Evolutionary conservation across 2,329 filamentous ascomycete species (phyloP).

Genomic region (Simplicillium sp.): DNA sequence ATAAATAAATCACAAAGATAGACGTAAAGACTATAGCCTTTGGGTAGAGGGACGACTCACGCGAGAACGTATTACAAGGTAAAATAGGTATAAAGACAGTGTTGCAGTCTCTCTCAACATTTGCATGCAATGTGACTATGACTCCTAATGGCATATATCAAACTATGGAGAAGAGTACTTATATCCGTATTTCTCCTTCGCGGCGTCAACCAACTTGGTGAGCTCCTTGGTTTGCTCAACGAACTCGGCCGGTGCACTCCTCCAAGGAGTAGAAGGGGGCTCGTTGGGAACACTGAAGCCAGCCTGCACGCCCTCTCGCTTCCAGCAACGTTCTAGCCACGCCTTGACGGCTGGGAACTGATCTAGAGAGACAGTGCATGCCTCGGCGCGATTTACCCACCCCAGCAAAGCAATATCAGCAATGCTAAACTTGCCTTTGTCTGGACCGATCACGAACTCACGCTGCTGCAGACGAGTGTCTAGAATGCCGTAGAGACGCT

Average conservation of each 20-base stretch:
- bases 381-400: slow-evolving; percentile 49
- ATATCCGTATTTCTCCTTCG: slow-evolving; percentile 37
- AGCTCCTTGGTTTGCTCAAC: slow-evolving; percentile 15
- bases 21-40: no score
- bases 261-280: slow-evolving; percentile 27
- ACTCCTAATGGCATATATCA: no score
- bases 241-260: slow-evolving; percentile 9
- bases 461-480: slow-evolving; percentile 50
- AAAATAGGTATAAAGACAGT: no score
- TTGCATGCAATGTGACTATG: no score
- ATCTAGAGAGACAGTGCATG: slow-evolving; percentile 26
- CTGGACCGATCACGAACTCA: slow-evolving; percentile 44
- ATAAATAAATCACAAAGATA: no score
- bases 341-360: slow-evolving; percentile 65
- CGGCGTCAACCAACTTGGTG: slow-evolving; percentile 22
- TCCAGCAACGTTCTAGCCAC: slow-evolving; percentile 63
- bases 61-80: no score
- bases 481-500: slow-evolving; percentile 64
- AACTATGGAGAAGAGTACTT: slow-evolving; percentile 32
- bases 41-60: no score
- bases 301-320: slow-evolving; percentile 61
- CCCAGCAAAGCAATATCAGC: slow-evolving; percentile 66
- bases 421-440: slow-evolving; percentile 48
- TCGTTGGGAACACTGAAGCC: slow-evolving; percentile 57
- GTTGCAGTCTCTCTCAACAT: no score